These are phyloP conservation scores for Aphanomyces stellatus DNA, from an alignment of 352 stramenopile genomes.

Conservation along the genomic window DNA sequence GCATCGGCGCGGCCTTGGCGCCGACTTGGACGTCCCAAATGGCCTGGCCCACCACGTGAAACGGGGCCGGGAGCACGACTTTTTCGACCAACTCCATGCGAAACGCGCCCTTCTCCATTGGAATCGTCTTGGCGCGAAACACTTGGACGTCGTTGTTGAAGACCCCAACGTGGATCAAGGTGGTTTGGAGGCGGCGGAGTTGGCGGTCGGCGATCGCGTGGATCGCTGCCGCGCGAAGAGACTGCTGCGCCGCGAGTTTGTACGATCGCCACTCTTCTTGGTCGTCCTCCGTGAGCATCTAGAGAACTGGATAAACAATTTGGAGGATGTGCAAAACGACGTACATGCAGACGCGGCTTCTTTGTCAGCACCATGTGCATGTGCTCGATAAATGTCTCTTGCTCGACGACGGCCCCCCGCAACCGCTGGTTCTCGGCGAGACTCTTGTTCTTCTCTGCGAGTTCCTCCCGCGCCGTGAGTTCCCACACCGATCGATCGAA, in stretches of 20 bases:
- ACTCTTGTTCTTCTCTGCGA: background rate
- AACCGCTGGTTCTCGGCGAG: background rate
- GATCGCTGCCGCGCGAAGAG: background rate
- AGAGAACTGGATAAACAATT: background rate
- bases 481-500: background rate
- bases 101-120: background rate
- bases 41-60: background rate
- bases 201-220: conserved; percentile 9
- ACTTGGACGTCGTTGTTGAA: background rate
- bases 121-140: background rate
- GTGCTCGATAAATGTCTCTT: background rate
- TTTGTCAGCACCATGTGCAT: background rate
- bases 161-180: background rate
- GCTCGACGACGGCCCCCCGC: background rate
- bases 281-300: background rate
- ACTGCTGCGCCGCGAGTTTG: background rate
- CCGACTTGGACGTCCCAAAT: background rate
- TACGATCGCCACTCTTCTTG: background rate
- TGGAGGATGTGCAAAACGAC: background rate
- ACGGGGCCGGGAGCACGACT: background rate
- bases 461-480: background rate
- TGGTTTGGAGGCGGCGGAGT: background rate
- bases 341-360: conserved; percentile 6
- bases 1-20: background rate
- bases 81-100: background rate